These are phyloP conservation scores for Entomortierella lignicola DNA, from an alignment of 192 early-diverging fungal genomes.

Conservation along the genomic window DNA sequence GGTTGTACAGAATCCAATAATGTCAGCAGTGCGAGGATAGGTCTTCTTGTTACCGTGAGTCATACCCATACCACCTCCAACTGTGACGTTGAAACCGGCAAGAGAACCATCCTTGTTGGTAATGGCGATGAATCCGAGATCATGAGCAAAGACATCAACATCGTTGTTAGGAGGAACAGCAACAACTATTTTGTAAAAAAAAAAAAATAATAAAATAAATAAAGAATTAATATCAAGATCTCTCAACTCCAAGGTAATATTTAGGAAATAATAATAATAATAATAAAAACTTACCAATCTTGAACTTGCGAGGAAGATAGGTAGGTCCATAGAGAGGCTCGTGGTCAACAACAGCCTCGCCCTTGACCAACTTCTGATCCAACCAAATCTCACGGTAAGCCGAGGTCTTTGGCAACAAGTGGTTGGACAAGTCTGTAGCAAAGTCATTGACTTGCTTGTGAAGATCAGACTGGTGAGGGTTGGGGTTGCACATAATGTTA, in stretches of 20 bases:
- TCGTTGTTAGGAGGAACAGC: slow-evolving; percentile 97
- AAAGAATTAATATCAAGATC: slow-evolving; percentile 2
- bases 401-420: slow-evolving; percentile 85
- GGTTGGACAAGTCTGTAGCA: slow-evolving; percentile 73
- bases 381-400: slow-evolving; percentile 99
- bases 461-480: slow-evolving; percentile 81
- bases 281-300: slow-evolving; percentile 71
- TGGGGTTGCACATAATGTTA: slow-evolving; percentile 94
- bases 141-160: slow-evolving; percentile 96
- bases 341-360: slow-evolving; percentile 80
- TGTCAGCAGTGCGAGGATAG: slow-evolving; percentile 85
- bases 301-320: slow-evolving; percentile 97
- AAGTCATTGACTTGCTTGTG: slow-evolving; percentile 86
- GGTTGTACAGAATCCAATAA: slow-evolving; percentile 84
- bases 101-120: slow-evolving; percentile 78
- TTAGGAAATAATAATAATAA: neutral
- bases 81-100: slow-evolving; percentile 92
- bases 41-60: slow-evolving; percentile 99
- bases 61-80: slow-evolving; percentile 98
- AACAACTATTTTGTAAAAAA: slow-evolving; percentile 58
- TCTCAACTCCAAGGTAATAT: too few relatives aligned
- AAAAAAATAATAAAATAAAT: neutral
- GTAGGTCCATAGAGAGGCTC: slow-evolving; percentile 95
- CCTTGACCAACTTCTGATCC: slow-evolving; percentile 88
- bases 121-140: slow-evolving; percentile 94